Base-by-base conservation (phyloP, 805 yeast species). In the Pichia ethanolica region DNA sequence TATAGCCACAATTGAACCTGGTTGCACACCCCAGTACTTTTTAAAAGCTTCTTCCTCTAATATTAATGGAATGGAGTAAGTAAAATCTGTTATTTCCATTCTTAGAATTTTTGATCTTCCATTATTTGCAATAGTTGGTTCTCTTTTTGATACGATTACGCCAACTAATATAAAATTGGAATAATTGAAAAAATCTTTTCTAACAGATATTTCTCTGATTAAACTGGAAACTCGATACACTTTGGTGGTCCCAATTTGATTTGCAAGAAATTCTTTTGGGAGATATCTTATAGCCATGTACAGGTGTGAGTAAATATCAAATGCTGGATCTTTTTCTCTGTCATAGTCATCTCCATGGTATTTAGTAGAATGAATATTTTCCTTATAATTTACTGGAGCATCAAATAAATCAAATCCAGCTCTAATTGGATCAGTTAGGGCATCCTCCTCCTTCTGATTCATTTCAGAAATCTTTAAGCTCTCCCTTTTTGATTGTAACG, bases 161-260 rank as follows among this genome's bases (percentile, higher is more conserved):
- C 95, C 97, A n/a, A 83, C 59, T 1, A 82, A 75, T n/a, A 83
- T 82, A 85, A 89, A 89, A 60, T 58, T 83, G 82, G 35, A 68
- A 66, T 0, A 96, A 96, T 43, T 85, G 85, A 6, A 66, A 61
- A 59, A 77, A 89, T 25, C 77, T 70, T 0, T 96, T 93, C 2
- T 93, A 83, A 1, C 89, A 12, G 45, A 7, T 26, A 14, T 13
- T 80, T 54, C 82, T 80, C 1, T 88, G 83, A 56, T 79, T 72
- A 3, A 85, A 62, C 55, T 81, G 9, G 76, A 75, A 3, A 87
- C 62, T 39, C 85, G 69, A 42, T 86, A 64, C 0, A 83, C 61
- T 55, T 82, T 80, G 52, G 77, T 74, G 13, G 75, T 77, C 12
- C 63, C 54, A 7, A 88, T 56, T 3, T 75, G 58, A 5, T 53